Percentiles rank a stretch among this genome's conserved stretches.
These are phyloP conservation scores for Fomitopsis pinicola DNA, from an alignment of 1,284 basidiomycete species.

Conservation along the genomic window DNA sequence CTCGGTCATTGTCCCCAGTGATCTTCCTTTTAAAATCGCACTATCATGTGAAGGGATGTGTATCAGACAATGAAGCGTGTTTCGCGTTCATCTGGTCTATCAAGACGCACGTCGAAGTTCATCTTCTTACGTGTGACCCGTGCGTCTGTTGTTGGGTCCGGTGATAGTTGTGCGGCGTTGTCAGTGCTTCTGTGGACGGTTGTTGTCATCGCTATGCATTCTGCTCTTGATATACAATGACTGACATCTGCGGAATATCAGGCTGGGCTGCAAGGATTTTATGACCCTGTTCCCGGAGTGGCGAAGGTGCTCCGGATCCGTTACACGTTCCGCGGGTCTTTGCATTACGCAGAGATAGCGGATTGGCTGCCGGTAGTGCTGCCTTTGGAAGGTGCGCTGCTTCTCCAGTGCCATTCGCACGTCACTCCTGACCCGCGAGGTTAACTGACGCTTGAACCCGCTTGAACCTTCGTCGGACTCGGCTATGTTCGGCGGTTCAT, in stretches of 20 bases:
- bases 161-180: not conserved
- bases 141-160: not conserved
- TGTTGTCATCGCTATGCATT: conserved; percentile 1
- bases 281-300: conserved; percentile 67
- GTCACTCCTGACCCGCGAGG: not conserved
- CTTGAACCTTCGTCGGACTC: conserved; percentile 8
- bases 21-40: not conserved
- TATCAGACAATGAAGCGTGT: not conserved
- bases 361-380: conserved; percentile 70
- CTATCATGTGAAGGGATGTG: not conserved
- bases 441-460: conserved; percentile 6
- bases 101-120: not conserved
- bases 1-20: not conserved
- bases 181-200: not conserved
- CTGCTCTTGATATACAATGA: not conserved
- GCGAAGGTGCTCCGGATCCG: conserved; percentile 66
- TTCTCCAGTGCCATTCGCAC: not conserved
- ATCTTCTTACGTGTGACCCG: not conserved
- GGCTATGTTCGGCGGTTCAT: not conserved
- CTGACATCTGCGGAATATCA: conserved; percentile 22
- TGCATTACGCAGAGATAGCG: conserved; percentile 75
- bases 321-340: conserved; percentile 72
- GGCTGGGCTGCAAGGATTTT: conserved; percentile 71
- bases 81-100: not conserved
- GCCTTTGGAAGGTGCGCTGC: conserved; percentile 66